A percentile compares a stretch with the other conserved stretches of the same genome.
Evolutionary conservation across 176 grass and related monocot species (phyloP).

Genomic region (Bromus sterilis): DNA sequence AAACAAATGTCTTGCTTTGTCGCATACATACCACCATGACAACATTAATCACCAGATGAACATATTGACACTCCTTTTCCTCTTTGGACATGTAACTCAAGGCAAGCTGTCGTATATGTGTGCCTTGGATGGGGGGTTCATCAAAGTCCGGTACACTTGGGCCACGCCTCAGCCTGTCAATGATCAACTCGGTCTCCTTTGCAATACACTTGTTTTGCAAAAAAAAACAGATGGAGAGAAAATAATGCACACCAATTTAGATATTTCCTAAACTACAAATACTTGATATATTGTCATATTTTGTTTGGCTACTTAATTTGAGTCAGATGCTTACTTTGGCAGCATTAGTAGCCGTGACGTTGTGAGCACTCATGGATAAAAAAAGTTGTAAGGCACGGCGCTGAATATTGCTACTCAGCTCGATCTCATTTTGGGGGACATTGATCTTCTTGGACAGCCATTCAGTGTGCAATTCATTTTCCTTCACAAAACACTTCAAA

Average conservation of each 20-base stretch:
- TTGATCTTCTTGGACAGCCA: background rate
- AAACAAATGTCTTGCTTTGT: background rate
- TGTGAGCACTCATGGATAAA: background rate
- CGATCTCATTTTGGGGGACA: background rate
- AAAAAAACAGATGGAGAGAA: background rate
- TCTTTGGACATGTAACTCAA: background rate
- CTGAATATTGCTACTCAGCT: background rate
- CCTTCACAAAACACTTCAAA: background rate
- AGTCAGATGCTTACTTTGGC: background rate
- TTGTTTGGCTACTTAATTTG: background rate
- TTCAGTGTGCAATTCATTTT: background rate
- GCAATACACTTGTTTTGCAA: background rate
- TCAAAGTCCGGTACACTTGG: background rate
- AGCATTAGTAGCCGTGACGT: background rate
- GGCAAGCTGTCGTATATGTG: background rate
- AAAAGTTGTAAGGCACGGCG: background rate
- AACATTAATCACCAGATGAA: background rate
- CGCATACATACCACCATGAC: background rate
- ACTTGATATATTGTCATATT: background rate
- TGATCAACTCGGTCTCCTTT: background rate
- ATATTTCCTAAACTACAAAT: background rate
- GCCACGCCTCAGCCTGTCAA: background rate
- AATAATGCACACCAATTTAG: background rate
- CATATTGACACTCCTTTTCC: background rate
- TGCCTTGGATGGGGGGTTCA: background rate